Conservation (phyloP, 2,329 filamentous ascomycete genomes). For the Chaetothyriales sp. region DNA sequence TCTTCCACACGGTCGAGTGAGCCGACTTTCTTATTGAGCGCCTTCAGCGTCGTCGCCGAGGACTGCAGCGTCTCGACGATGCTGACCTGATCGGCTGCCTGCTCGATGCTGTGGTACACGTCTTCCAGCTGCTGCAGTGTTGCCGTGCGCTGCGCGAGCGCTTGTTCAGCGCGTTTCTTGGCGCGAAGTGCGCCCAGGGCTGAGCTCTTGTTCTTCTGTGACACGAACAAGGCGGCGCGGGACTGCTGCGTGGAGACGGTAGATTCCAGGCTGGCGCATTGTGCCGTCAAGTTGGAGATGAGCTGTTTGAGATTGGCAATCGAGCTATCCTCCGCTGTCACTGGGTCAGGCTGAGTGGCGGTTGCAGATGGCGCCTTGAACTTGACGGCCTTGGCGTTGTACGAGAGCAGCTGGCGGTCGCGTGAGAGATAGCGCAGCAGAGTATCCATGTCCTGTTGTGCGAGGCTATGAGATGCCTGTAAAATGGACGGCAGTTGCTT, state of each 20-base stretch:
- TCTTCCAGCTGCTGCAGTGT: slow-evolving; percentile 72
- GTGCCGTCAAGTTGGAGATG: slow-evolving; percentile 50
- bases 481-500: slow-evolving; percentile 37
- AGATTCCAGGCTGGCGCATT: slow-evolving; percentile 50
- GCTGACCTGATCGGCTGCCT: slow-evolving; percentile 72
- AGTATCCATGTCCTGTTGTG: slow-evolving; percentile 48
- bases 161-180: slow-evolving; percentile 68
- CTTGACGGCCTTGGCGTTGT: slow-evolving; percentile 51
- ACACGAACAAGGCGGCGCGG: slow-evolving; percentile 56
- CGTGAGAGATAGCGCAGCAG: slow-evolving; percentile 56
- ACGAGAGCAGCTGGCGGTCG: slow-evolving; percentile 44
- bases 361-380: slow-evolving; percentile 41
- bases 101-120: slow-evolving; percentile 68
- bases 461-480: slow-evolving; percentile 35
- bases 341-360: slow-evolving; percentile 21
- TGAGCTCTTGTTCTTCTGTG: slow-evolving; percentile 56
- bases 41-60: slow-evolving; percentile 57
- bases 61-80: slow-evolving; percentile 72
- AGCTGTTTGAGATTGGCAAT: slow-evolving; percentile 70
- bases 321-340: slow-evolving; percentile 66
- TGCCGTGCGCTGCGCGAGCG: slow-evolving; percentile 55
- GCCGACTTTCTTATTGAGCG: slow-evolving; percentile 64
- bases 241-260: slow-evolving; percentile 37
- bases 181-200: slow-evolving; percentile 68
- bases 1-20: slow-evolving; percentile 62